These are phyloP conservation scores for Solanum chilense DNA, from an alignment of 257 asterid genomes.

Conservation along the genomic window DNA sequence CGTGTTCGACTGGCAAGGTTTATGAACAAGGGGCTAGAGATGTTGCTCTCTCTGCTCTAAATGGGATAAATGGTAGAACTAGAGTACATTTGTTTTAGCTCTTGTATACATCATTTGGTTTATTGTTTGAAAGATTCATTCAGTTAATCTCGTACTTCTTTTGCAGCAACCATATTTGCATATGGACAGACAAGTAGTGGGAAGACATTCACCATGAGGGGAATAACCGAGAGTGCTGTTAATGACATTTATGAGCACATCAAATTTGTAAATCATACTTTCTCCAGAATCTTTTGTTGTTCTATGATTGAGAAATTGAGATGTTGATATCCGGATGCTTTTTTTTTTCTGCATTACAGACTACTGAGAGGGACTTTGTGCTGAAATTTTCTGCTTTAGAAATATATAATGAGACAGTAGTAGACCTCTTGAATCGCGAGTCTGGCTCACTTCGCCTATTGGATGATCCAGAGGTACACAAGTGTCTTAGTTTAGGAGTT, in stretches of 20 bases:
- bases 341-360: conserved; percentile 27
- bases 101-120: neutral
- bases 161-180: conserved; percentile 86
- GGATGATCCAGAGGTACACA: conserved; percentile 87
- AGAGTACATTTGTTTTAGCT: neutral
- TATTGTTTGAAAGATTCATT: neutral
- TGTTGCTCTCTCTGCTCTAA: conserved; percentile 85
- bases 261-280: conserved; percentile 30
- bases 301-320: neutral
- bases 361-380: conserved; percentile 64
- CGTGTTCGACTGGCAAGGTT: conserved; percentile 55
- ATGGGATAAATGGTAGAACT: conserved; percentile 75
- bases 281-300: neutral
- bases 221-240: conserved; percentile 73
- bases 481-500: neutral
- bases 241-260: conserved; percentile 77
- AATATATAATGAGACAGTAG: conserved; percentile 90
- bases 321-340: neutral
- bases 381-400: conserved; percentile 90
- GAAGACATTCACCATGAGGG: conserved; percentile 94
- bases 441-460: conserved; percentile 76
- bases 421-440: conserved; percentile 79
- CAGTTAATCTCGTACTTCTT: neutral
- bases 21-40: conserved; percentile 88
- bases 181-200: conserved; percentile 99